A percentile compares a stretch with the other conserved stretches of the same genome.
Evolutionary conservation across 2,329 filamentous ascomycete genomes (phyloP).

Genomic region (Metarhizium guizhouense): DNA sequence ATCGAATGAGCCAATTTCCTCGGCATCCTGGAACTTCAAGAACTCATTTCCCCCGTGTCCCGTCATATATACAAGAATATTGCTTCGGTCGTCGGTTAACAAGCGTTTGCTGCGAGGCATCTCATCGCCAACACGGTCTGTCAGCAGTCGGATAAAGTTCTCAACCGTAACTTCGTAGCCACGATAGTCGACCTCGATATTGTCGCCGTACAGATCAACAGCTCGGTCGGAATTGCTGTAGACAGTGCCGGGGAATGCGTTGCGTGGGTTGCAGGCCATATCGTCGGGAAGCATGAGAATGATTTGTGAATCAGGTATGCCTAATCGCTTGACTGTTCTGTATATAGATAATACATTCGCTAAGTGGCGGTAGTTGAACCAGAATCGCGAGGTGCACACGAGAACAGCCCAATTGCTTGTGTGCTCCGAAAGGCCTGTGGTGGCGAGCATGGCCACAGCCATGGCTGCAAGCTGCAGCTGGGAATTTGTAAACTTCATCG

Average conservation of each 20-base stretch:
- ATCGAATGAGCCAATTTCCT: constrained; percentile 95
- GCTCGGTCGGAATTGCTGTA: constrained; percentile 97
- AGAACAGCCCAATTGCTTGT: constrained; percentile 99
- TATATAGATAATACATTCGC: constrained; percentile 97
- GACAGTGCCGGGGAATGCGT: constrained; percentile 93
- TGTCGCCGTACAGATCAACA: constrained; percentile 94
- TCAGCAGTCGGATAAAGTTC: constrained; percentile 93
- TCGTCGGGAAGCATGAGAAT: constrained; percentile 99
- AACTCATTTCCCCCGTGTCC: constrained; percentile 97
- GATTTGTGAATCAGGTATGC: constrained; percentile 96
- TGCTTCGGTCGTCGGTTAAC: constrained; percentile 89
- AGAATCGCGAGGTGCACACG: constrained; percentile 97
- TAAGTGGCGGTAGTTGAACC: constrained; percentile 99
- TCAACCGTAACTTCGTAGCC: constrained; percentile 98
- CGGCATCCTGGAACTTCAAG: constrained; percentile 94
- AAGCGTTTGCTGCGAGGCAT: constrained; percentile 92
- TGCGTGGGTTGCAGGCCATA: constrained; percentile 98
- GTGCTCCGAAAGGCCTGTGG: constrained; percentile 57
- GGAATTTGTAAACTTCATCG: constrained; percentile 42
- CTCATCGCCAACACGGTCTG: constrained; percentile 87
- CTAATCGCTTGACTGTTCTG: constrained; percentile 93
- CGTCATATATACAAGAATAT: constrained; percentile 98
- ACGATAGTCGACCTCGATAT: constrained; percentile 97
- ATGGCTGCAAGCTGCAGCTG: constrained; percentile 39
- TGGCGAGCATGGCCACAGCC: constrained; percentile 36